phyloP scores from a whole-genome alignment of 2,329 filamentous ascomycete species.

The Orbilia quercus region DNA sequence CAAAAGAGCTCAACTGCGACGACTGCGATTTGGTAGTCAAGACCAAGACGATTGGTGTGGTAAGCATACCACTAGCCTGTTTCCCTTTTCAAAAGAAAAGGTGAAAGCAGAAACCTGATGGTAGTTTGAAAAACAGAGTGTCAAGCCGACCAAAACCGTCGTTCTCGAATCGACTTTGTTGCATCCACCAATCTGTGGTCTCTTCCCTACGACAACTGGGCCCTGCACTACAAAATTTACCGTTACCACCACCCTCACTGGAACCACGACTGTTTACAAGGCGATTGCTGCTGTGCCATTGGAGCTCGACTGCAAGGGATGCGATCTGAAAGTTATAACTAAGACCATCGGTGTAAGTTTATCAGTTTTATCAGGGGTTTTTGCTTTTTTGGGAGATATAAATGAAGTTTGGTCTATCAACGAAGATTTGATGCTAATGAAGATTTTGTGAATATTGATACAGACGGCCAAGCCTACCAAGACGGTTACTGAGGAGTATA shows the following conservation, averaged over 20 bases:
- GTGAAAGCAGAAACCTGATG: too few relatives aligned
- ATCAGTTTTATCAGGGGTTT: not conserved
- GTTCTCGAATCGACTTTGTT: not conserved
- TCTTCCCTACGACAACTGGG: constrained; percentile 6
- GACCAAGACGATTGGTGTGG: constrained; percentile 16
- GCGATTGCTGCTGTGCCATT: constrained; percentile 15
- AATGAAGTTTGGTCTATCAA: too few relatives aligned
- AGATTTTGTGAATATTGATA: not conserved
- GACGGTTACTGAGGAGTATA: constrained; percentile 8
- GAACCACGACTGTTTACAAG: constrained; percentile 36
- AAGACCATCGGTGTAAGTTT: constrained; percentile 18
- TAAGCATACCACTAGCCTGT: not conserved
- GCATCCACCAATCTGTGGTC: constrained; percentile 11
- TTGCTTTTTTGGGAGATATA: too few relatives aligned
- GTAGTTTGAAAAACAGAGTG: not conserved
- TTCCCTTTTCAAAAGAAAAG: too few relatives aligned
- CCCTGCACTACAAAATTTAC: constrained; percentile 19
- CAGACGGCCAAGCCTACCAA: not conserved
- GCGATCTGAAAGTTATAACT: constrained; percentile 17
- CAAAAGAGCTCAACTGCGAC: constrained; percentile 23
- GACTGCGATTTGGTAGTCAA: constrained; percentile 9
- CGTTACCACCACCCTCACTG: constrained; percentile 30
- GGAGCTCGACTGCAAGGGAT: constrained; percentile 38
- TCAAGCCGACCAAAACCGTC: constrained; percentile 18
- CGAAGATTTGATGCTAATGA: not conserved